phyloP scores from a whole-genome alignment of 371 early-diverging fungal genomes.

The Sporodiniella umbellata region DNA sequence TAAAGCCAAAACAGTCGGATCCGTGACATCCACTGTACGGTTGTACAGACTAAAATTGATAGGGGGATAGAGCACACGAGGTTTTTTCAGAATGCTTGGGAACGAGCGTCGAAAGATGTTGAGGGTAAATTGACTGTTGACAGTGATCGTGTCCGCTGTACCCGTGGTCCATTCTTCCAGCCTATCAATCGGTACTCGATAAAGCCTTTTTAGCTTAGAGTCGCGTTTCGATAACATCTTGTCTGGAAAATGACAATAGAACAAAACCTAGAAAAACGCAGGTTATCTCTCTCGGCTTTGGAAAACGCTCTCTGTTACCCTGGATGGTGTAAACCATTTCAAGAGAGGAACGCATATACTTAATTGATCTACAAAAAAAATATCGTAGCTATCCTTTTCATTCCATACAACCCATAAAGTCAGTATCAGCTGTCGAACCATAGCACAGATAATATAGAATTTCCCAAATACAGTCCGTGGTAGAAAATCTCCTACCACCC shows the following conservation, averaged over 20 bases:
- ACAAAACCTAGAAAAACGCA: constrained; percentile 83
- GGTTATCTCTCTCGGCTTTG: too few relatives aligned
- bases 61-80: constrained; percentile 85
- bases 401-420: constrained; percentile 45
- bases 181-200: constrained; percentile 79
- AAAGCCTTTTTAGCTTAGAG: constrained; percentile 64
- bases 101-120: constrained; percentile 74
- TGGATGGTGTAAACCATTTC: constrained; percentile 54
- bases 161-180: constrained; percentile 86
- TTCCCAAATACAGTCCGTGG: constrained; percentile 70
- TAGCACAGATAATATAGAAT: constrained; percentile 80
- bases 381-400: constrained; percentile 58
- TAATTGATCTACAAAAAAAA: constrained; percentile 90
- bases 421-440: constrained; percentile 74
- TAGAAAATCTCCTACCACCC: constrained; percentile 67
- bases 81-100: constrained; percentile 50
- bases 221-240: constrained; percentile 71
- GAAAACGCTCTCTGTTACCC: constrained; percentile 39
- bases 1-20: constrained; percentile 54
- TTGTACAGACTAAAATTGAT: constrained; percentile 75
- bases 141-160: constrained; percentile 84
- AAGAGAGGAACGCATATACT: constrained; percentile 82
- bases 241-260: constrained; percentile 98
- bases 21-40: constrained; percentile 46
- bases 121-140: constrained; percentile 91